These are phyloP conservation scores for Rheum nobile DNA, from an alignment of 148 eudicot species.

Conservation along the genomic window DNA sequence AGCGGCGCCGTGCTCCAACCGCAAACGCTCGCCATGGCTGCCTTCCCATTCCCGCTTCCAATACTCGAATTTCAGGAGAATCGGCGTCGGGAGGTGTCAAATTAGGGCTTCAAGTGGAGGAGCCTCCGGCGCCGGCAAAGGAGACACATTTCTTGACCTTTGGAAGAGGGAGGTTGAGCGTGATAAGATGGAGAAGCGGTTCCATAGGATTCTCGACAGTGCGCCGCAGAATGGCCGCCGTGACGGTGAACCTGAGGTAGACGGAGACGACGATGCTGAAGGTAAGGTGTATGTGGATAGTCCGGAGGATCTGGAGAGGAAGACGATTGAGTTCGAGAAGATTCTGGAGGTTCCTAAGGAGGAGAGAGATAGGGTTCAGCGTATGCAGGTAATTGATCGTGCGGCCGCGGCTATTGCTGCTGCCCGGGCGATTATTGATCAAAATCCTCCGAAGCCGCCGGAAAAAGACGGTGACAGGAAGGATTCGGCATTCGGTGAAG, in stretches of 20 bases:
- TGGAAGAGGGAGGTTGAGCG: conserved; percentile 64
- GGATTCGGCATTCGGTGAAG: not conserved
- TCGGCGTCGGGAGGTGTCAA: conserved; percentile 8
- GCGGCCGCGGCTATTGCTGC: conserved; percentile 91
- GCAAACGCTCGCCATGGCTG: not conserved
- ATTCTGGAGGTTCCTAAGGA: conserved; percentile 58
- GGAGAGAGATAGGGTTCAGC: conserved; percentile 72
- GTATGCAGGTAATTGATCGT: conserved; percentile 84
- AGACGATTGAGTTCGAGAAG: conserved; percentile 52
- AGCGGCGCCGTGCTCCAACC: not conserved
- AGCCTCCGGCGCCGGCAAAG: not conserved
- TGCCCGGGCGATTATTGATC: conserved; percentile 50
- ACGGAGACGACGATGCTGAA: conserved; percentile 25
- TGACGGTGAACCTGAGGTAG: conserved; percentile 20
- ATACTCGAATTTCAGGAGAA: not conserved
- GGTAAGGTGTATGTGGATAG: conserved; percentile 13
- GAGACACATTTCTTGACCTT: conserved; percentile 55
- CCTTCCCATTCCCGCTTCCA: not conserved
- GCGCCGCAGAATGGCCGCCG: not conserved
- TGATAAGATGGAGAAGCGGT: conserved; percentile 35
- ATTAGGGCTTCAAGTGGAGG: conserved; percentile 27
- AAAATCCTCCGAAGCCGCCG: conserved; percentile 8
- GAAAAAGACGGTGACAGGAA: not conserved
- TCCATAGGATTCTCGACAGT: conserved; percentile 29
- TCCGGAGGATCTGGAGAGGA: conserved; percentile 45